Percentiles rank a stretch among this genome's conserved stretches.
These are phyloP conservation scores for Closterium sp. DNA, from an alignment of 139 green algal genomes.

Conservation along the genomic window DNA sequence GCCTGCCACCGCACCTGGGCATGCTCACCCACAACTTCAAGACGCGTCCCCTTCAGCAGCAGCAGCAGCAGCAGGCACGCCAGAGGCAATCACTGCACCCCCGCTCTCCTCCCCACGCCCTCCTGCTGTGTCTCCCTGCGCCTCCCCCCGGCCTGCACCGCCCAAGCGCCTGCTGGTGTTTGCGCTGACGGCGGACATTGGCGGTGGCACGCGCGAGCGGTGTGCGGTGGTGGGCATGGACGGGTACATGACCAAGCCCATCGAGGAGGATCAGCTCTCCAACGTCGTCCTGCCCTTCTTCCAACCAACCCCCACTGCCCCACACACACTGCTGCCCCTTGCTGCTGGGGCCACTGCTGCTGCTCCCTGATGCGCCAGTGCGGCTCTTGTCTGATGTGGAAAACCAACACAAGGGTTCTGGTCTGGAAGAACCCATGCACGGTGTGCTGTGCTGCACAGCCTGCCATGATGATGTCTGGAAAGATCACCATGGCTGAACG, in stretches of 20 bases:
- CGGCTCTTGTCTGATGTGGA: too few species aligned
- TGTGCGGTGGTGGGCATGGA: slow-evolving; percentile 21
- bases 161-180: slow-evolving; percentile 9
- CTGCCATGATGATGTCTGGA: too few species aligned
- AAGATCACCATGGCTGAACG: too few species aligned
- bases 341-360: neutral
- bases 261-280: slow-evolving; percentile 20
- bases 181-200: slow-evolving; percentile 26
- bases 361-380: neutral
- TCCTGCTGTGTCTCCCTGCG: neutral
- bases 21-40: neutral
- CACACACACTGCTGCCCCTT: neutral
- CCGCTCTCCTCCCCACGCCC: neutral
- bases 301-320: neutral
- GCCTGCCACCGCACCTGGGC: neutral
- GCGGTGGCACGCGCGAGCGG: neutral
- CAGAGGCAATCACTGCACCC: neutral
- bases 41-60: too few species aligned
- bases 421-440: too few species aligned
- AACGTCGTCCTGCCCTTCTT: neutral
- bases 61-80: neutral
- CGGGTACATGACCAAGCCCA: slow-evolving; percentile 25
- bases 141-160: neutral
- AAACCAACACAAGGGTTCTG: too few species aligned
- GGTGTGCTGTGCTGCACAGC: too few species aligned